Evolutionary conservation across 805 yeast species (phyloP), one percentile per base, ranked within the genome.

Genomic region (Starmerella potacharoeniae): DNA sequence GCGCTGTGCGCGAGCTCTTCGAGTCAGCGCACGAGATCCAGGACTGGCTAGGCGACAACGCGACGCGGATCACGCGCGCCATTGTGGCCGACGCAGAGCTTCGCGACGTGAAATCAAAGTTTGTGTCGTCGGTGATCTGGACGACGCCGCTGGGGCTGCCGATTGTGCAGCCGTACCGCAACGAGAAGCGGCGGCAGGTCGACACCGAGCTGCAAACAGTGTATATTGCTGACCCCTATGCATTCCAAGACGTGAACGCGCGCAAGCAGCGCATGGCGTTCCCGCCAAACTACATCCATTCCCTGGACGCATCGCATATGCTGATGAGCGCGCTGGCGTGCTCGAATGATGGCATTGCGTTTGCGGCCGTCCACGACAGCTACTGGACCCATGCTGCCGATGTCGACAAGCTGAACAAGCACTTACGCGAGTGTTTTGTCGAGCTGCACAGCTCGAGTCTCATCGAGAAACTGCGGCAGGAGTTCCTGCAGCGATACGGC

Each of bases 271-370:
- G 81, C 60, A 81, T 89, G 41, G 98, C 96, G 0, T 86, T 91
- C 70, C 96, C 98, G 14, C 98, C 98, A 35, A 91, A 91, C 68
- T 91, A 78, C 68, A 85, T 91, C 52, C 98, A 91, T 67, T 91
- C 97, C 0, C 74, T 91, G 55, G 98, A 91, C 75, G 97, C 97
- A 1, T 84, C 96, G 0, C 98, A 91, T 68, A 93, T 91, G 98
- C 74, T 93, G 51, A 71, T 90, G 74, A 84, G 96, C 8, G 95
- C 97, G 0, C 74, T 80, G 51, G 81, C 81, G 29, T 88, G 96
- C 68, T 80, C 84, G 5, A 76, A 81, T 43, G 66, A 67, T 1
- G 80, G 79, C 0, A 69, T 93, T 50, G 74, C 81, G 11, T 91
- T 93, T 75, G 96, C 97, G 0, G 82, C 97, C 0, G 98, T 91